Evolutionary conservation across 2,329 filamentous ascomycete genomes (phyloP).

Genomic region (Mariannaea elegans): DNA sequence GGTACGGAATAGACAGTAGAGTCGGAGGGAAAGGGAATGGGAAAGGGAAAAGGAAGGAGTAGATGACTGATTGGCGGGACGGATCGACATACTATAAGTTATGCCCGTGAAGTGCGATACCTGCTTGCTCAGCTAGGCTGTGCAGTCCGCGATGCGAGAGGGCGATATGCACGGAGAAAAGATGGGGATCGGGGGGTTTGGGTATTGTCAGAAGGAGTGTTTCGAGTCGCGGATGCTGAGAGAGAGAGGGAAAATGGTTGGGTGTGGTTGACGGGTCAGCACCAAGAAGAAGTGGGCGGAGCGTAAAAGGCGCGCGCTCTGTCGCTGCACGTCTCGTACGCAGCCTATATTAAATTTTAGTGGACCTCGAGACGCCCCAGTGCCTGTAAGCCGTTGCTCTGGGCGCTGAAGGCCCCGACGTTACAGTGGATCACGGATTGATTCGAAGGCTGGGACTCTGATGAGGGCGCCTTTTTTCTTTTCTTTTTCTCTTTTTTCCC

Average conservation of each 20-base stretch:
- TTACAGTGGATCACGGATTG: constrained; percentile 12
- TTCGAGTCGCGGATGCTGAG: constrained; percentile 19
- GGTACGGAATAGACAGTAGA: too few species aligned
- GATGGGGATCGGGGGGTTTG: constrained; percentile 13
- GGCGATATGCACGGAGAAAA: not conserved
- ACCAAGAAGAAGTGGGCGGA: constrained; percentile 7
- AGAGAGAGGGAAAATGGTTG: constrained; percentile 17
- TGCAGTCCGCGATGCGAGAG: not conserved
- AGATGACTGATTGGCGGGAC: not conserved
- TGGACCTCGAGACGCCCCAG: not conserved
- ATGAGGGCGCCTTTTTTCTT: not conserved
- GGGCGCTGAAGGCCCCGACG: constrained; percentile 8
- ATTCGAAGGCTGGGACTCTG: not conserved
- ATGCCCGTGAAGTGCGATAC: not conserved
- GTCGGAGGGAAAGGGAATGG: constrained; percentile 1
- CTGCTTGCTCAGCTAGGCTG: not conserved
- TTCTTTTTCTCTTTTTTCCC: too few species aligned
- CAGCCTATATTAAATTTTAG: not conserved
- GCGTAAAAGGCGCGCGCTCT: constrained; percentile 12
- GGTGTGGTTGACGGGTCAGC: constrained; percentile 6
- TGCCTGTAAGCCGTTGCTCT: constrained; percentile 6
- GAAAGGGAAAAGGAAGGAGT: constrained; percentile 11
- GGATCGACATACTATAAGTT: constrained; percentile 1
- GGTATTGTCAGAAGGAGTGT: constrained; percentile 17
- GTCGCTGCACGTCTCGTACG: not conserved